Base-by-base conservation (phyloP, 139 green algal species). In the Tetratostichococcus sp. region DNA sequence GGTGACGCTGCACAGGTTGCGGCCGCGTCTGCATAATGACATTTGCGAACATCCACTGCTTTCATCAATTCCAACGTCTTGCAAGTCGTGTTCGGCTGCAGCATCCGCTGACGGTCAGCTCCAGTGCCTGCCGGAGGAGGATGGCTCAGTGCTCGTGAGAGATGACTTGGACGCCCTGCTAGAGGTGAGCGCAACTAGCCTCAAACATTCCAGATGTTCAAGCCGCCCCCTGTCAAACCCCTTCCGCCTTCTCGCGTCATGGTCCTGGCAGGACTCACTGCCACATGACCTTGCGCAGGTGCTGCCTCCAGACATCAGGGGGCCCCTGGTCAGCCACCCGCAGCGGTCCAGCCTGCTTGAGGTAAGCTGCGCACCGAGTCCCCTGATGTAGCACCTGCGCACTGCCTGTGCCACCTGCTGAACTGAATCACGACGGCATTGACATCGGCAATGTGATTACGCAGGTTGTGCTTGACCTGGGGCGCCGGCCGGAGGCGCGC, bases 81-180 rank as follows among this genome's bases (percentile, higher is more conserved):
- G n/a, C n/a, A n/a, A n/a, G n/a, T n/a, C n/a, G n/a, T 17, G 50
- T 62, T 8, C 19, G 14, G 11, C 4, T 62, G 50, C 19, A 62
- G 50, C 50, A 8, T 25, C 50, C 4, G 50, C 50, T 4, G 50
- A 68, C 58, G 59, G 76, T 50, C 42, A 71, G 72, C 22, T 21
- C 2, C 17, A 77, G 23, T 86, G 78, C 77, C 66, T 92, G 19
- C 59, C 71, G 0, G 87, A 93, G 70, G 83, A 92, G 33, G 84
- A 92, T 33, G 89, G 88, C 34, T 89, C 77, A 31, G 90, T 94
- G n/a, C 83, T 94, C 2, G 89, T 97, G 11, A 79, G 88, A 26
- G 93, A 97, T 59, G 92, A 97, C 79, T 78, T 97, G 4, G 86
- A 91, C 57, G 75, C 84, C 14, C 81, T 98, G 28, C 86, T 96